Conservation (phyloP, 192 early-diverging fungal genomes). For the Thoreauomyces humboldtii region DNA sequence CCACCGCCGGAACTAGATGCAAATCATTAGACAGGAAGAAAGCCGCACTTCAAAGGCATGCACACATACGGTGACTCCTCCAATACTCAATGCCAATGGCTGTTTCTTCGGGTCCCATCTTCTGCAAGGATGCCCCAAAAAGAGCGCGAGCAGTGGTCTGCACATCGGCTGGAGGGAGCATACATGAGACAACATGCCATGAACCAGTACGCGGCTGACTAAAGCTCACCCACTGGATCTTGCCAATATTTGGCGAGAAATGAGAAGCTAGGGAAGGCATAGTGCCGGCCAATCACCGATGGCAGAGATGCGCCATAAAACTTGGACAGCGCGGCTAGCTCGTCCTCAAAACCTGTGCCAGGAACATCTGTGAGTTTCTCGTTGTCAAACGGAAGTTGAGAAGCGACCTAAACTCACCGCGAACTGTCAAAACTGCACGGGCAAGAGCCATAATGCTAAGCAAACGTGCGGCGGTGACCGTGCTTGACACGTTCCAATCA, state of each 20-base stretch:
- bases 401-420: conserved; percentile 30
- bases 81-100: conserved; percentile 63
- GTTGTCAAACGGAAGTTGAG: too few species aligned
- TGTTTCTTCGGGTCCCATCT: conserved; percentile 50
- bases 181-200: not conserved
- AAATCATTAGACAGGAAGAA: too few species aligned
- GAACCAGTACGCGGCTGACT: not conserved
- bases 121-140: conserved; percentile 51
- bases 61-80: conserved; percentile 58
- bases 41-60: not conserved
- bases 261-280: conserved; percentile 63
- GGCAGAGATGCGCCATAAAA: conserved; percentile 54
- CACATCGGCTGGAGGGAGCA: conserved; percentile 52
- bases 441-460: conserved; percentile 61
- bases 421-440: conserved; percentile 47
- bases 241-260: conserved; percentile 81
- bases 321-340: conserved; percentile 39
- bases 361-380: too few species aligned
- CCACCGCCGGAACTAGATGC: not conserved
- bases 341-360: conserved; percentile 43
- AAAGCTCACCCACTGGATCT: conserved; percentile 63
- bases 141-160: conserved; percentile 62
- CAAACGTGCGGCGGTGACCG: conserved; percentile 63
- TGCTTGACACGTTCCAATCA: conserved; percentile 63
- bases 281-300: conserved; percentile 45